These are phyloP conservation scores for Cladosporium sphaerospermum DNA, from an alignment of 2,329 filamentous ascomycete species.

Conservation along the genomic window DNA sequence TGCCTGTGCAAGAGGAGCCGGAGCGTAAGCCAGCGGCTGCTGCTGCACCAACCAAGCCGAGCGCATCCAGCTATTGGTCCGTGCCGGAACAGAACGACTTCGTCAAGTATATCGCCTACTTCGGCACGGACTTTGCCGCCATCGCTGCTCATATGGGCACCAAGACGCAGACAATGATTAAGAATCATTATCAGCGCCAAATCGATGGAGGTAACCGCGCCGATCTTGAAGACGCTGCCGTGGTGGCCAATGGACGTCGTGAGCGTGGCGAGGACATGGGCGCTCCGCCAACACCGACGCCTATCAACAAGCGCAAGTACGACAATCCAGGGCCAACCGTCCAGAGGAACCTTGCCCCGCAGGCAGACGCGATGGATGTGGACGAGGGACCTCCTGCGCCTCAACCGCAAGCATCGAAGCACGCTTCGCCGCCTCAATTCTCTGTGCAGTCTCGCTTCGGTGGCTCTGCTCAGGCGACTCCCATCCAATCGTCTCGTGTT, in stretches of 20 bases:
- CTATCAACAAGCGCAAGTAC: constrained; percentile 42
- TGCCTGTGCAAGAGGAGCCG: constrained; percentile 17
- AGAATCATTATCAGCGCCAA: constrained; percentile 45
- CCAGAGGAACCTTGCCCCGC: constrained; percentile 40
- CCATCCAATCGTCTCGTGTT: constrained; percentile 23
- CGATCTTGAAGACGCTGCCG: constrained; percentile 38
- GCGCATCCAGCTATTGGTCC: constrained; percentile 73
- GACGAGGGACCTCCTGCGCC: constrained; percentile 30
- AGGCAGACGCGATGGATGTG: constrained; percentile 35
- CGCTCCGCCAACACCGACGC: constrained; percentile 43
- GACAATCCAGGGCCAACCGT: constrained; percentile 35
- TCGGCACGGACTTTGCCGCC: constrained; percentile 70
- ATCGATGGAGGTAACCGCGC: constrained; percentile 36
- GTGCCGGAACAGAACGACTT: constrained; percentile 76
- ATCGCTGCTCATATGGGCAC: constrained; percentile 76
- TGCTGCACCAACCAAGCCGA: constrained; percentile 22
- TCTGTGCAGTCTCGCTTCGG: constrained; percentile 23
- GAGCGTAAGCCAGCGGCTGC: constrained; percentile 13
- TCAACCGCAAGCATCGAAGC: constrained; percentile 25
- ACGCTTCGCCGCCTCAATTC: constrained; percentile 33
- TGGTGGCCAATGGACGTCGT: constrained; percentile 37
- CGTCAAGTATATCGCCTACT: constrained; percentile 62
- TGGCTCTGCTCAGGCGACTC: constrained; percentile 27
- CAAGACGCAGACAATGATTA: constrained; percentile 81
- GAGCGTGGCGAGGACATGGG: constrained; percentile 42